Conservation (phyloP, 306 rosid genomes). For the Astragalus membranaceus region DNA sequence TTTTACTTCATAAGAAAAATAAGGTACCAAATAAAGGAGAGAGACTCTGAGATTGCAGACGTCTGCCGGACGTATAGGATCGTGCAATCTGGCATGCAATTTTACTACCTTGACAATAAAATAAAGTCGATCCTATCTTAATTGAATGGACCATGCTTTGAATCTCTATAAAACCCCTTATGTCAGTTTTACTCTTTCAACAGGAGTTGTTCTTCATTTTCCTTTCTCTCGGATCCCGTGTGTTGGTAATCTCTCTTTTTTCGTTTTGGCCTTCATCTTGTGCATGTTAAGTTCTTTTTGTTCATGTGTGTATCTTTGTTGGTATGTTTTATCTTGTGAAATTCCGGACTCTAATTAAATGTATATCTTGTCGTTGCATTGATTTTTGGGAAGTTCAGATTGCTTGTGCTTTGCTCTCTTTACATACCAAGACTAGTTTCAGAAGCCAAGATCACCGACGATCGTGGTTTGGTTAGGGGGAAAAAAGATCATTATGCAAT, state of each 20-base stretch:
- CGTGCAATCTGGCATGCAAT: too few relatives aligned
- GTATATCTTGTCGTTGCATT: background rate
- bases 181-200: background rate
- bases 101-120: too few relatives aligned
- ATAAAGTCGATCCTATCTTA: background rate
- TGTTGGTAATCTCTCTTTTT: background rate
- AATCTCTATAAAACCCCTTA: background rate
- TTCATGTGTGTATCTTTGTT: background rate
- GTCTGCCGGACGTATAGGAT: too few relatives aligned
- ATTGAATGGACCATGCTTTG: background rate
- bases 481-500: background rate
- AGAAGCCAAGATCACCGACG: background rate
- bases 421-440: background rate
- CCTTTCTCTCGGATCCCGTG: background rate
- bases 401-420: background rate
- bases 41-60: too few relatives aligned
- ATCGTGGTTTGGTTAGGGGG: background rate
- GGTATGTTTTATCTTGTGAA: background rate
- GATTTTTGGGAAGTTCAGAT: background rate
- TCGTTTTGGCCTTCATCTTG: background rate
- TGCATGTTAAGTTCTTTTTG: background rate
- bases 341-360: background rate
- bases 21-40: background rate
- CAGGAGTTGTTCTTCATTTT: background rate
- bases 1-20: background rate